Evolutionary conservation across 352 stramenopile species (phyloP).

Genomic region (Pythium aristosporum): DNA sequence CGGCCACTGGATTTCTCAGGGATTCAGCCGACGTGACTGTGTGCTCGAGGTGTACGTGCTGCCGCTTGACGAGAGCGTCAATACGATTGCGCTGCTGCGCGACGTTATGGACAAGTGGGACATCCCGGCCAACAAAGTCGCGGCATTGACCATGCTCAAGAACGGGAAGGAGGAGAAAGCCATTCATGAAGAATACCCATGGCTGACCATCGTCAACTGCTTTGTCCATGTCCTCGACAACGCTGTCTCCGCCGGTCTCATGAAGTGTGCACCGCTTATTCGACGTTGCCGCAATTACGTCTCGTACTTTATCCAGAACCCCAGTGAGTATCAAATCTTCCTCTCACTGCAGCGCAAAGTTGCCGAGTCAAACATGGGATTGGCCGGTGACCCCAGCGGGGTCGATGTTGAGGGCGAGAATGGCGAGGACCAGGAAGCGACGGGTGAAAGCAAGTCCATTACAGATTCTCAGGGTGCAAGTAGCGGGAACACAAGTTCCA

Average conservation of each 20-base stretch:
- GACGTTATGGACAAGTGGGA: constrained; percentile 86
- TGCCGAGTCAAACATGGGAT: constrained; percentile 38
- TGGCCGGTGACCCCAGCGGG: constrained; percentile 14
- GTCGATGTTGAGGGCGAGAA: constrained; percentile 27
- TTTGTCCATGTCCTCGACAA: constrained; percentile 65
- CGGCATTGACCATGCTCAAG: constrained; percentile 66
- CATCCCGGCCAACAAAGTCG: constrained; percentile 67
- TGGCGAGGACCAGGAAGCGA: constrained; percentile 26
- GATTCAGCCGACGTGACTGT: constrained; percentile 71
- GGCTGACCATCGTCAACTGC: constrained; percentile 61
- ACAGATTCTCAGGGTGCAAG: constrained; percentile 10
- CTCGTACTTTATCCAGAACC: constrained; percentile 84
- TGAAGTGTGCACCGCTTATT: constrained; percentile 61
- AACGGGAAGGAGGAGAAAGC: constrained; percentile 41
- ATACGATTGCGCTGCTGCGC: constrained; percentile 72
- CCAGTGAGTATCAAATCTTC: constrained; percentile 83
- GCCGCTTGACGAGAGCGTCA: constrained; percentile 70
- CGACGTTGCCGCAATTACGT: constrained; percentile 74
- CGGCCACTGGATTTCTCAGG: constrained; percentile 76
- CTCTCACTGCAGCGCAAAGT: constrained; percentile 67
- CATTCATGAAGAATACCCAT: constrained; percentile 70
- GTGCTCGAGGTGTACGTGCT: constrained; percentile 78
- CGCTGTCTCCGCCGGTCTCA: constrained; percentile 51
- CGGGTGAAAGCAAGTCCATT: constrained; percentile 24
- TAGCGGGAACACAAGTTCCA: not conserved